phyloP scores from a whole-genome alignment of 2,329 filamentous ascomycete genomes.

The Shiraia bambusicola region DNA sequence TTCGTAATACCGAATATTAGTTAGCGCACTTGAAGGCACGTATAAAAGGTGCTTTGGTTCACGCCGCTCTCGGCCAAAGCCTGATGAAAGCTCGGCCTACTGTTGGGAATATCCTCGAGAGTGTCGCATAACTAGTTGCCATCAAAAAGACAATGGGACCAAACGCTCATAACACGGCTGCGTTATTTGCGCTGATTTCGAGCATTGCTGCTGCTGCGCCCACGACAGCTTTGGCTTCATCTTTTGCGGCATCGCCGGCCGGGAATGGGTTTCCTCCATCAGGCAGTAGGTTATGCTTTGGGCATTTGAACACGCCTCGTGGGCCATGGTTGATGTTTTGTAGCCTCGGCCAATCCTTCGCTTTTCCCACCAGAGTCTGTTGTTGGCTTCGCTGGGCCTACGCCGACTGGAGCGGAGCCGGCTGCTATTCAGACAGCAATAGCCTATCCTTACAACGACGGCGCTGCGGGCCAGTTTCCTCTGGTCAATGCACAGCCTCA shows the following conservation, averaged over 20 bases:
- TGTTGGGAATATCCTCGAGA: background rate
- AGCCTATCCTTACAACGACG: constrained; percentile 32
- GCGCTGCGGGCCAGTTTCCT: constrained; percentile 23
- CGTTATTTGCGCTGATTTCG: constrained; percentile 15
- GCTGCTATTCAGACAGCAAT: constrained; percentile 32
- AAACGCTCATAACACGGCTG: constrained; percentile 6
- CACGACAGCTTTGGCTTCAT: constrained; percentile 16
- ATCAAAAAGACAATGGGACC: constrained; percentile 11
- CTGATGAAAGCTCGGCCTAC: constrained; percentile 18
- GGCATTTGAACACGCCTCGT: background rate
- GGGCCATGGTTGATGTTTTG: background rate
- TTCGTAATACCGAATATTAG: too few species aligned
- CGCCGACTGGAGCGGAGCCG: constrained; percentile 31
- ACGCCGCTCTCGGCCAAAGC: constrained; percentile 22
- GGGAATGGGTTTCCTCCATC: constrained; percentile 26
- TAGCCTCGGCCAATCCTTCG: constrained; percentile 24
- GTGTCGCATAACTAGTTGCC: too few species aligned
- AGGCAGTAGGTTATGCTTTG: constrained; percentile 20
- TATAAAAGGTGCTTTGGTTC: constrained; percentile 14
- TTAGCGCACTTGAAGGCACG: background rate
- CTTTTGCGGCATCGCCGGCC: constrained; percentile 18
- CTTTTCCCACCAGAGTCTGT: constrained; percentile 32
- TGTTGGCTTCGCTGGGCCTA: constrained; percentile 32
- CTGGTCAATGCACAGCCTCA: constrained; percentile 26
- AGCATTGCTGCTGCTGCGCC: constrained; percentile 13